Percentiles rank a stretch among this genome's conserved stretches.
phyloP scores from a whole-genome alignment of 2,329 filamentous ascomycete genomes.

The Cucurbitaria berberidis region DNA sequence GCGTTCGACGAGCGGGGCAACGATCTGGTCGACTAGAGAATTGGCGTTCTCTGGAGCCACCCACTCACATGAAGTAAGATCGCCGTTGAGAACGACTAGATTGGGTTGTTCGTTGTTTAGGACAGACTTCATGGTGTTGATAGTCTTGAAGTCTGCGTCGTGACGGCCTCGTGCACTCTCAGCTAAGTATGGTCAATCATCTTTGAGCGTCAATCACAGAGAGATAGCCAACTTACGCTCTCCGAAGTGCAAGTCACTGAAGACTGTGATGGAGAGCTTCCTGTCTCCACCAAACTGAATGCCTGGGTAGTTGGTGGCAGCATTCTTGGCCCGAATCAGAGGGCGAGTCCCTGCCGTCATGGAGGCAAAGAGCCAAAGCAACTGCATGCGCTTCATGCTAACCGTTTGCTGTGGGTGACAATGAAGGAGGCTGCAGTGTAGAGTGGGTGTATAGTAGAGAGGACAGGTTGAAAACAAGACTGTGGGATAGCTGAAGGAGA shows the following conservation, averaged over 20 bases:
- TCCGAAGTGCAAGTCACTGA: constrained; percentile 74
- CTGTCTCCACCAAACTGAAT: constrained; percentile 40
- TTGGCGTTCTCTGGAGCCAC: constrained; percentile 24
- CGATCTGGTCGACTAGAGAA: constrained; percentile 29
- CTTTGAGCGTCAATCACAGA: background rate
- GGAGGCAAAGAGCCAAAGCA: constrained; percentile 17
- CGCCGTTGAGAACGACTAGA: constrained; percentile 73
- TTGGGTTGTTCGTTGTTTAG: constrained; percentile 63
- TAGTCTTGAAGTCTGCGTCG: constrained; percentile 63
- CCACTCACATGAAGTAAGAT: constrained; percentile 71
- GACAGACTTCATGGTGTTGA: constrained; percentile 63
- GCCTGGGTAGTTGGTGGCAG: constrained; percentile 23
- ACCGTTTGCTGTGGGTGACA: constrained; percentile 9
- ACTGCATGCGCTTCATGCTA: constrained; percentile 26
- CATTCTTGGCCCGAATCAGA: background rate
- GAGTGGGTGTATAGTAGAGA: background rate
- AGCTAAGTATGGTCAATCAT: constrained; percentile 17
- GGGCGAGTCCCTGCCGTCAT: constrained; percentile 8
- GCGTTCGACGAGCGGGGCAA: constrained; percentile 58
- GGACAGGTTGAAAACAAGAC: background rate
- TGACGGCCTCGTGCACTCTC: constrained; percentile 9
- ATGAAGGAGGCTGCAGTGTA: constrained; percentile 15
- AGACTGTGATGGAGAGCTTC: constrained; percentile 62
- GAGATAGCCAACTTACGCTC: constrained; percentile 60
- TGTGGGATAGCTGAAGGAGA: background rate